Conservation (phyloP, 148 eudicot species). For the Nepenthes mirabilis region DNA sequence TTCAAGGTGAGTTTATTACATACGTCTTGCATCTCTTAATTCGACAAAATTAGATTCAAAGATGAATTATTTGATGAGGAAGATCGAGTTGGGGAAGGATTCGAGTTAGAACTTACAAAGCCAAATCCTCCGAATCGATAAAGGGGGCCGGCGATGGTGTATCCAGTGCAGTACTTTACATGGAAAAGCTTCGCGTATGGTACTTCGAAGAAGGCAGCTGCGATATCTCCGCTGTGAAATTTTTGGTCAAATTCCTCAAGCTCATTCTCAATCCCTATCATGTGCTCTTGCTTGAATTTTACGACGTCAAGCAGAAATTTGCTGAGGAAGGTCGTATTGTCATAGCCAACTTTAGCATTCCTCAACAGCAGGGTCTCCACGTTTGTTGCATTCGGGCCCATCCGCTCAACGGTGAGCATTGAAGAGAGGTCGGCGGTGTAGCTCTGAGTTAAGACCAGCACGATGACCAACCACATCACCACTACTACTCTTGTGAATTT, state of each 20-base stretch:
- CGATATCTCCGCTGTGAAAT: conserved; percentile 4
- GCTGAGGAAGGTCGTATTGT: conserved; percentile 1
- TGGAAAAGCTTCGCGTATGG: conserved; percentile 18
- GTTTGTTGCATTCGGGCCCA: conserved; percentile 9
- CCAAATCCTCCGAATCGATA: conserved; percentile 30
- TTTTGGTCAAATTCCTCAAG: background rate
- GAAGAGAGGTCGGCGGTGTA: conserved; percentile 28
- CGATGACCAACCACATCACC: conserved; percentile 25
- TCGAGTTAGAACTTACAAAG: conserved; percentile 3
- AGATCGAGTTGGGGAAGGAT: background rate
- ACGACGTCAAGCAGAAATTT: conserved; percentile 10
- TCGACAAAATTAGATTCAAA: background rate
- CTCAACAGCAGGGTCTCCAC: conserved; percentile 4
- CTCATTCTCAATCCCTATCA: background rate
- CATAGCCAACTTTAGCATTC: conserved; percentile 18
- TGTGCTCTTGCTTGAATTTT: conserved; percentile 7
- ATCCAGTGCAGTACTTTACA: conserved; percentile 11
- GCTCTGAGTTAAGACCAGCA: conserved; percentile 13
- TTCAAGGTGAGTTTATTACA: no score
- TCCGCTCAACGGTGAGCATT: conserved; percentile 19
- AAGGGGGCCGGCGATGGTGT: conserved; percentile 9
- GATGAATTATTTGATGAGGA: background rate
- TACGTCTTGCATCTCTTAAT: background rate
- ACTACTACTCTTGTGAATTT: conserved; percentile 15
- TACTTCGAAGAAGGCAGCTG: conserved; percentile 20